A percentile compares a stretch with the other conserved stretches of the same genome.
Conservation (phyloP, 192 early-diverging fungal species). For the Blastocladiella britannica region DNA sequence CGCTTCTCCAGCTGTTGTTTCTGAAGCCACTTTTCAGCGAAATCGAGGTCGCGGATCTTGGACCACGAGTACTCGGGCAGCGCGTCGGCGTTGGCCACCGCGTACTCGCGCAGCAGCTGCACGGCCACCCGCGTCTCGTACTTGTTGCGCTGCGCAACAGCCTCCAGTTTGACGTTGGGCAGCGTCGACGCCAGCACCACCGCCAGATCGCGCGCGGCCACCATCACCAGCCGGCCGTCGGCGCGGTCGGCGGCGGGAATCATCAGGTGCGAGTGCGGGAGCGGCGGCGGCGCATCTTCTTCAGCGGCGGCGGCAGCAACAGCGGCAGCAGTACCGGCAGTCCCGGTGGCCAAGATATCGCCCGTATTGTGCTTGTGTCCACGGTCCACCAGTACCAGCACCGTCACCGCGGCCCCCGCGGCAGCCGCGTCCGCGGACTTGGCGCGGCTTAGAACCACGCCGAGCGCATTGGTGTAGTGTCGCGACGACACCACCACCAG, state of each 20-base stretch:
- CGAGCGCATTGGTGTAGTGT: slow-evolving; percentile 45
- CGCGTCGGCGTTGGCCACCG: slow-evolving; percentile 6
- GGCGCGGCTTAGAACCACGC: slow-evolving; percentile 21
- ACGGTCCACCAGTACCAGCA: not conserved
- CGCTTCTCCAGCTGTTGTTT: slow-evolving; percentile 27
- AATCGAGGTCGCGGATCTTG: slow-evolving; percentile 71
- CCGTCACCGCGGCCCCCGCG: not conserved
- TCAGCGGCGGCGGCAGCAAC: no score
- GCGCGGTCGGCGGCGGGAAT: slow-evolving; percentile 14
- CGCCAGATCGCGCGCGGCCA: slow-evolving; percentile 29
- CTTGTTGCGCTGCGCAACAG: slow-evolving; percentile 12
- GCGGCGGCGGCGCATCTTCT: slow-evolving; percentile 16
- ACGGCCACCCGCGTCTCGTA: slow-evolving; percentile 7
- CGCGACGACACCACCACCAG: slow-evolving; percentile 56
- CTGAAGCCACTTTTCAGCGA: slow-evolving; percentile 47
- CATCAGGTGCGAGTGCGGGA: slow-evolving; percentile 29
- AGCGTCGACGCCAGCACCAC: slow-evolving; percentile 28
- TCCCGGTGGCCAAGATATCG: no score
- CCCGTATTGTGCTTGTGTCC: not conserved
- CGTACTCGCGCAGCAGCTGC: slow-evolving; percentile 15
- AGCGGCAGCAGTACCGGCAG: no score
- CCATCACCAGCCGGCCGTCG: slow-evolving; percentile 14
- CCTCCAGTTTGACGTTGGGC: slow-evolving; percentile 11
- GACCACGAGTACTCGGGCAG: slow-evolving; percentile 54
- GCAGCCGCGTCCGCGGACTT: no score